Percentiles rank a stretch among this genome's conserved stretches.
Conservation (phyloP, 2,329 filamentous ascomycete species). For the Leptographium radiaticola region DNA sequence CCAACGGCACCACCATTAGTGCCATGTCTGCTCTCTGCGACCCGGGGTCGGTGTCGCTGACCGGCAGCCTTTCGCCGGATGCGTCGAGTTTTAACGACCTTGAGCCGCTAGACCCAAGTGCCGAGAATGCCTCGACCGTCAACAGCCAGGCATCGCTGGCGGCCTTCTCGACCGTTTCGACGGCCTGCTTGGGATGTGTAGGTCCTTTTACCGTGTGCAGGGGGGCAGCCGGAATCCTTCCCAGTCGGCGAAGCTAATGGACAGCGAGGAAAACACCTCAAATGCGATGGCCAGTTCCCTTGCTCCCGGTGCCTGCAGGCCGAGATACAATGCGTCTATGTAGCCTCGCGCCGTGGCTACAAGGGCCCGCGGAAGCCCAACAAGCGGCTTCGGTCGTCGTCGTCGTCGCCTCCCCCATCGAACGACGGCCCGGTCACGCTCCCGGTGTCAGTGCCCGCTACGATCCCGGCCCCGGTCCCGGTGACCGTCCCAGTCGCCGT, state of each 20-base stretch:
- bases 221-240: too few species aligned
- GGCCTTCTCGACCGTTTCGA: slow-evolving; percentile 18
- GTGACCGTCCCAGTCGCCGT: neutral
- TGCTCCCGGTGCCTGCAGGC: slow-evolving; percentile 53
- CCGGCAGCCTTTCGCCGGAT: neutral
- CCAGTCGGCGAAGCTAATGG: neutral
- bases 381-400: slow-evolving; percentile 38
- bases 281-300: slow-evolving; percentile 58
- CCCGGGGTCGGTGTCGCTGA: neutral
- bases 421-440: neutral
- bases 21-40: neutral
- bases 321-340: slow-evolving; percentile 53
- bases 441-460: neutral
- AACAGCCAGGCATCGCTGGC: neutral
- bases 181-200: slow-evolving; percentile 42
- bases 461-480: neutral
- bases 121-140: neutral
- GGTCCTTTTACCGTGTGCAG: neutral
- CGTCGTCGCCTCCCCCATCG: slow-evolving; percentile 23
- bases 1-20: neutral
- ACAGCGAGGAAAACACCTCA: slow-evolving; percentile 54
- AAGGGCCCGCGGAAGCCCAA: slow-evolving; percentile 48
- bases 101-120: neutral
- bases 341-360: slow-evolving; percentile 62
- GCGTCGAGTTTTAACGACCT: slow-evolving; percentile 1